These are phyloP conservation scores for Cutaneotrichosporon cutaneum DNA, from an alignment of 1,284 basidiomycete species.

Conservation along the genomic window DNA sequence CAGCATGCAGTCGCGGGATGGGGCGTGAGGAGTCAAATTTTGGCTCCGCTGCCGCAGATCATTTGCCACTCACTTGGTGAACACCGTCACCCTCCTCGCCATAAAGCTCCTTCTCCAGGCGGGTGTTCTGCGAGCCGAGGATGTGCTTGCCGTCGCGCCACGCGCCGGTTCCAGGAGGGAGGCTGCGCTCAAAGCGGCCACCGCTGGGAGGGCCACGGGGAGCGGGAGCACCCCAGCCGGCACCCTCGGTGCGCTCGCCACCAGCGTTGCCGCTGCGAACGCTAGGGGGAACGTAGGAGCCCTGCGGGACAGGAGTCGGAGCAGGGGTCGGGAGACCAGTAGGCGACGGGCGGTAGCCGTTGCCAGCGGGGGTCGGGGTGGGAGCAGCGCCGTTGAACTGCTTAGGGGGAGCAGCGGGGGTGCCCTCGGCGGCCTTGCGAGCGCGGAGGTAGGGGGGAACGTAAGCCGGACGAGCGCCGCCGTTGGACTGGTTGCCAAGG, in stretches of 20 bases:
- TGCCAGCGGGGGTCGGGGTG: conserved; percentile 29
- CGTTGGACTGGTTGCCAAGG: conserved; percentile 52
- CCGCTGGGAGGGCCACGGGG: conserved; percentile 39
- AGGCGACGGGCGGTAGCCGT: conserved; percentile 41
- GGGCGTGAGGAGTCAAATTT: not conserved
- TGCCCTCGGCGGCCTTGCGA: conserved; percentile 45
- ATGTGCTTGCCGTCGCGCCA: conserved; percentile 92
- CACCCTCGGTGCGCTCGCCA: conserved; percentile 51
- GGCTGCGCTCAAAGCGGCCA: conserved; percentile 52
- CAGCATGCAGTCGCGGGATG: not conserved
- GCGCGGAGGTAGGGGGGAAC: conserved; percentile 84
- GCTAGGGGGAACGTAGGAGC: conserved; percentile 60
- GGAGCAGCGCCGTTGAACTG: conserved; percentile 28
- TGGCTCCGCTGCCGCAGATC: conserved; percentile 13
- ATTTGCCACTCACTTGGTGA: conserved; percentile 50
- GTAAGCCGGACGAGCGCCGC: conserved; percentile 69
- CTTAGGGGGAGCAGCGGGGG: conserved; percentile 16
- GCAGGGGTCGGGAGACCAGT: conserved; percentile 49
- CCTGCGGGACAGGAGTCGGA: conserved; percentile 45
- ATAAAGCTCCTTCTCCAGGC: conserved; percentile 93
- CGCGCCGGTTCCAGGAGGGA: conserved; percentile 66
- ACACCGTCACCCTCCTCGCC: conserved; percentile 77
- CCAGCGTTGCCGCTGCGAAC: conserved; percentile 37
- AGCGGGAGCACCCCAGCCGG: conserved; percentile 56
- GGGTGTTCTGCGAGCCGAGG: conserved; percentile 73